These are phyloP conservation scores for Hygrophorus russula DNA, from an alignment of 768 basidiomycete genomes.

Conservation along the genomic window DNA sequence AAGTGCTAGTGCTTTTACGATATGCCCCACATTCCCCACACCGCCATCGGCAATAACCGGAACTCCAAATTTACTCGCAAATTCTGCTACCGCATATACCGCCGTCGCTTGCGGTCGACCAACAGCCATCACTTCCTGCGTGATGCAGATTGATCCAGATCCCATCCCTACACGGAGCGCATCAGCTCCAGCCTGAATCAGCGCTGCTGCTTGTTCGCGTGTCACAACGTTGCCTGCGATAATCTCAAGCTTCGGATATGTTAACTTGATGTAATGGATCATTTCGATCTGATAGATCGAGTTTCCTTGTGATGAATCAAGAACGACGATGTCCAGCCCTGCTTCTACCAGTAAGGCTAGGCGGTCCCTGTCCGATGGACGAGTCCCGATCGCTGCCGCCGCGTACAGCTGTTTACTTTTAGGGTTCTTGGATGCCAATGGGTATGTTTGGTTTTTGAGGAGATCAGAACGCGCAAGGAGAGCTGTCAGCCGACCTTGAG, in stretches of 20 bases:
- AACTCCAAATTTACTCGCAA: conserved; percentile 85
- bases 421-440: conserved; percentile 86
- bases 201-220: conserved; percentile 88
- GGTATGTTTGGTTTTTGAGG: conserved; percentile 95
- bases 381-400: conserved; percentile 92
- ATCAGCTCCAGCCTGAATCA: conserved; percentile 93
- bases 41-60: conserved; percentile 98
- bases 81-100: conserved; percentile 95
- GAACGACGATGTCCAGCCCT: conserved; percentile 87
- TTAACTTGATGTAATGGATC: conserved; percentile 85
- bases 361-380: conserved; percentile 77
- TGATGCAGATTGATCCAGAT: conserved; percentile 97
- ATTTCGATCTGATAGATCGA: conserved; percentile 90
- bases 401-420: conserved; percentile 92
- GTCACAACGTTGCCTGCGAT: conserved; percentile 98
- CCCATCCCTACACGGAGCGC: conserved; percentile 97
- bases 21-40: conserved; percentile 90
- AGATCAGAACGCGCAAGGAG: conserved; percentile 96
- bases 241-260: conserved; percentile 79
- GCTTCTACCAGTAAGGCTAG: conserved; percentile 83
- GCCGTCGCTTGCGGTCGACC: conserved; percentile 97
- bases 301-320: conserved; percentile 97
- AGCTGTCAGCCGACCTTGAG: conserved; percentile 52
- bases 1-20: conserved; percentile 90
- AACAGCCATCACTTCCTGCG: conserved; percentile 98